Evolutionary conservation across 129 eudicot genomes (phyloP), one percentile per base, ranked within the genome.

Genomic region (Centrapalus pauciflorus): DNA sequence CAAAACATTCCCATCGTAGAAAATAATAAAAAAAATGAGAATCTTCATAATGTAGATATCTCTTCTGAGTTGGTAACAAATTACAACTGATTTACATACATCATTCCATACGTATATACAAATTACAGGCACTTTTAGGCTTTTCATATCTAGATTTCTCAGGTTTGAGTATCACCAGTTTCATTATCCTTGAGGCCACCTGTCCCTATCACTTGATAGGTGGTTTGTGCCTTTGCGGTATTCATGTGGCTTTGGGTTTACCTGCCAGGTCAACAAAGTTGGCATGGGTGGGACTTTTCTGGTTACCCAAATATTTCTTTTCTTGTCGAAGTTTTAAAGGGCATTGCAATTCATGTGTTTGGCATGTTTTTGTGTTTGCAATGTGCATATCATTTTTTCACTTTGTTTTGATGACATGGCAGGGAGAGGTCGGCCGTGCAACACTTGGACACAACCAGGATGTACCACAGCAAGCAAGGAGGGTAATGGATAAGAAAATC

Each of bases 401-500:
- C 11, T 43, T 76, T 65, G 25, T 35, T 64, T 34, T 74, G 66
- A 48, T 60, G 54, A 12, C 46, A 61, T 72, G 71, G 75, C 77
- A 83, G 88, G 86, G 73, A 50, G 84, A 78, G 32, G 38, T 60
- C 14, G 73, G 74, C 19, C 77, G 63, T 59, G 66, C 72, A 65
- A 35, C 41, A 66, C 80, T 52, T 26, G 79, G 28, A 30, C 81
- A 61, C 45, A 76, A 76, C 59, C 85, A 23, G 34, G 68, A 59
- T 38, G 65, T 49, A 13, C 74, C 24, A 7, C 14, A 61, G 4
- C 81, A 26, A 69, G 23, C 78, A 27, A 52, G 82, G 14, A 79
- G 76, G 48, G 48, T 34, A 25, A 0, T 73, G 21, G 90, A 94
- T 84, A 78, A 50, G 73, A 94, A 82, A 78, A 52, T 89, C 43